Base-by-base conservation (phyloP, 2,329 filamentous ascomycete genomes). In the Sclerotinia spermophila region DNA sequence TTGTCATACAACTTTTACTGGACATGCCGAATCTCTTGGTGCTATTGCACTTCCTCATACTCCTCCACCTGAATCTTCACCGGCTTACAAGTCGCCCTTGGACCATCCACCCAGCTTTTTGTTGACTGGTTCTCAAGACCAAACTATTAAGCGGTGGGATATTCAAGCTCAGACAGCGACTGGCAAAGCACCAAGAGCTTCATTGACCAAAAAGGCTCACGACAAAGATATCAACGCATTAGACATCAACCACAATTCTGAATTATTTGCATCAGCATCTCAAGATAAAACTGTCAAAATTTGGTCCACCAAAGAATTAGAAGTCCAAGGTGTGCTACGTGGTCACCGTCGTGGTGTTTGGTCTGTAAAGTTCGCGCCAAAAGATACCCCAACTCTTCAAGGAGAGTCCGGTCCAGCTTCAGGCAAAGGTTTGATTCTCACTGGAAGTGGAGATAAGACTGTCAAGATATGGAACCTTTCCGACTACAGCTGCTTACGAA, bases 151-250 rank as follows among this genome's bases (percentile, higher is more conserved):
- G 83, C 90, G 92, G 75, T 97, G 96, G 93, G 92, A 97, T 72
- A 89, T 95, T 33, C 79, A 82, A 45, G 82, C 84, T 67, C 80
- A 82, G 71, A 75, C 77, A 58, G 77, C 76, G 27, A 80, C 82
- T 61, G 87, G 86, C 72, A 86, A 86, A 71, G 84, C 86, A 15
- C 82, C 89, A 15, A 84, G 89, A 75, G 93, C 93, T 55, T 82
- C 90, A 6, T 99, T 92, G 80, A 98, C 96, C 1, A 88, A 96
- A 70, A 97, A 97, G 81, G 96, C 96, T 1, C 96, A 99, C 81
- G 96, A 99, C 79, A 99, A 99, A 80, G 96, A 99, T 75, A 99
- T 99, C 81, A 99, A 99, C 77, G 94, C 96, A 3, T 87, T 99
- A 66, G 93, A 96, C 74, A 86, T 96, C 17, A 92, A 94, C 74